Conservation (phyloP, 768 basidiomycete genomes). For the Plicaturopsis crispa region DNA sequence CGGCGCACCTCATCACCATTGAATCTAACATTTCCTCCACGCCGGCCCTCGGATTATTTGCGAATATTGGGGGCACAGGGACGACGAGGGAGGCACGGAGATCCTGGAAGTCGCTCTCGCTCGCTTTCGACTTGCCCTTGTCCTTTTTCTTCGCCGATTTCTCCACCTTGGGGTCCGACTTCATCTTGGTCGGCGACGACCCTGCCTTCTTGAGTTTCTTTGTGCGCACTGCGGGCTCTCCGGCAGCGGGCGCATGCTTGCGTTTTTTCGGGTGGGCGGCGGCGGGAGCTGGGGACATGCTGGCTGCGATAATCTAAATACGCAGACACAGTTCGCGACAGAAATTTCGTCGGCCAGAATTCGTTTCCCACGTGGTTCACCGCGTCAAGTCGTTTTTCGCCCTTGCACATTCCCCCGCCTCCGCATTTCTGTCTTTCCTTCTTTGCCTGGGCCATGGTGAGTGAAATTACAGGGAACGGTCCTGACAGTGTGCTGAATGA, state of each 20-base stretch:
- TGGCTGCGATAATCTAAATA: not conserved
- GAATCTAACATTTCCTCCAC: constrained; percentile 89
- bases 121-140: constrained; percentile 29
- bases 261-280: constrained; percentile 45
- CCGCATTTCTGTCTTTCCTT: not conserved
- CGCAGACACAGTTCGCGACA: too few relatives aligned
- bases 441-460: not conserved
- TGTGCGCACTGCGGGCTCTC: constrained; percentile 25
- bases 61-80: constrained; percentile 78
- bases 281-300: constrained; percentile 5
- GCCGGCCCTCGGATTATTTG: constrained; percentile 62
- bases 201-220: constrained; percentile 22
- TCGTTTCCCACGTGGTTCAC: too few relatives aligned
- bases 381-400: too few relatives aligned
- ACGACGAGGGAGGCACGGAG: constrained; percentile 61
- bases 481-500: not conserved
- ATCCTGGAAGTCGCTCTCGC: constrained; percentile 48
- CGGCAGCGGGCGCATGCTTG: constrained; percentile 27
- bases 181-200: too few relatives aligned
- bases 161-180: constrained; percentile 19
- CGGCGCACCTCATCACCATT: constrained; percentile 87
- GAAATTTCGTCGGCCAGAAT: too few relatives aligned
- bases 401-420: constrained; percentile 1
- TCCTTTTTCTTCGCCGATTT: constrained; percentile 21
- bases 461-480: too few relatives aligned